Conservation (phyloP, 352 stramenopile species). For the Stramenopiles sp. region DNA sequence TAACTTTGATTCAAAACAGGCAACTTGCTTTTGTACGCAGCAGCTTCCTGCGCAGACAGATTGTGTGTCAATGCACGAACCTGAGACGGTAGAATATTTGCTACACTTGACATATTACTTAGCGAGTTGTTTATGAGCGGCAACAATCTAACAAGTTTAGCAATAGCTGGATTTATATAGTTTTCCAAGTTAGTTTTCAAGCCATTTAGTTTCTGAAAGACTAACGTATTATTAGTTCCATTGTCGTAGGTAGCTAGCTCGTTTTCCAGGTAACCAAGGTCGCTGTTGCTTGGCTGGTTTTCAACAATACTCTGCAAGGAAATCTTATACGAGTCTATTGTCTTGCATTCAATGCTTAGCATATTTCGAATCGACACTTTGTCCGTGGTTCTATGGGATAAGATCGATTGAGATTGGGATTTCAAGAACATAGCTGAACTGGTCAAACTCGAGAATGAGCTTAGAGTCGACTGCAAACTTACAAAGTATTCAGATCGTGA, state of each 20-base stretch:
- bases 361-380: too few relatives aligned
- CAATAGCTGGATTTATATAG: not conserved
- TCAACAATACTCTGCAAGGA: too few relatives aligned
- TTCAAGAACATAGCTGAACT: not conserved
- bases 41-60: not conserved
- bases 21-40: not conserved
- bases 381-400: not conserved
- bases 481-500: not conserved
- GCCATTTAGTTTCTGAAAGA: not conserved
- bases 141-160: not conserved
- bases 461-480: not conserved
- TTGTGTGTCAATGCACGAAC: not conserved
- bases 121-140: not conserved
- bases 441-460: not conserved
- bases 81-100: not conserved
- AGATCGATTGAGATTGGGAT: not conserved
- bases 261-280: too few relatives aligned
- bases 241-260: too few relatives aligned
- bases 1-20: not conserved
- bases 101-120: not conserved
- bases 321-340: too few relatives aligned
- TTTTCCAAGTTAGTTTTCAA: not conserved
- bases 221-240: too few relatives aligned
- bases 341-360: too few relatives aligned
- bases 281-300: too few relatives aligned